Evolutionary conservation across 768 basidiomycete species (phyloP).

Genomic region (Boletus vermiculosoides): DNA sequence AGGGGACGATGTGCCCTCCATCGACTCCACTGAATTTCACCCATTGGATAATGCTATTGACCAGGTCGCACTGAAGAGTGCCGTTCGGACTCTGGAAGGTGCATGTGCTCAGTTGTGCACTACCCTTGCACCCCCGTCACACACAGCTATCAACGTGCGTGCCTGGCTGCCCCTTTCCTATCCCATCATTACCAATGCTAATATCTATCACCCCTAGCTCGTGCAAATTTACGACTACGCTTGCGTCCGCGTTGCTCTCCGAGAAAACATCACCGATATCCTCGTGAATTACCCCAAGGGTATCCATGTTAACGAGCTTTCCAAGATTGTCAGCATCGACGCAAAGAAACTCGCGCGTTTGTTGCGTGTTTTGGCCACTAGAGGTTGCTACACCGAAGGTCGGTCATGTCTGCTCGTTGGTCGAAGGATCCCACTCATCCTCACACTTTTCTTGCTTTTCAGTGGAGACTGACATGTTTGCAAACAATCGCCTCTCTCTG

Average conservation of each 20-base stretch:
- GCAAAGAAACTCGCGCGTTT: slow-evolving; percentile 31
- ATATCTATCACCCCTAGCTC: slow-evolving; percentile 10
- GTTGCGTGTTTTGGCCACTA: slow-evolving; percentile 30
- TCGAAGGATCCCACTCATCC: not conserved
- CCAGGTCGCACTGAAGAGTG: slow-evolving; percentile 21
- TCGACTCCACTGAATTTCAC: slow-evolving; percentile 35
- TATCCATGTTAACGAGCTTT: slow-evolving; percentile 31
- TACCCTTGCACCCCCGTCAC: slow-evolving; percentile 35
- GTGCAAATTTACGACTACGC: slow-evolving; percentile 29
- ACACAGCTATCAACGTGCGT: slow-evolving; percentile 34
- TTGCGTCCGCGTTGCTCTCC: slow-evolving; percentile 28
- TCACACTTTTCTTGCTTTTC: not conserved
- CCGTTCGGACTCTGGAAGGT: slow-evolving; percentile 34
- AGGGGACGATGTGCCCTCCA: slow-evolving; percentile 30
- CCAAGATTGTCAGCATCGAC: slow-evolving; percentile 21
- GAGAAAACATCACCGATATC: slow-evolving; percentile 31
- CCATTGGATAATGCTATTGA: slow-evolving; percentile 35
- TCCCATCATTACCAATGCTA: not conserved
- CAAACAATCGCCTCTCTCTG: slow-evolving; percentile 37
- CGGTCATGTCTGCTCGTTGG: not conserved
- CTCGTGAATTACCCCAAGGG: slow-evolving; percentile 30
- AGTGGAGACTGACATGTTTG: slow-evolving; percentile 34
- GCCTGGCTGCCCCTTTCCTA: not conserved
- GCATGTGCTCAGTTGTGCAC: slow-evolving; percentile 37
- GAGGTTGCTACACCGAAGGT: slow-evolving; percentile 36